Base-by-base conservation (phyloP, 441 rosid genomes). In the Adansonia rubrostipa region DNA sequence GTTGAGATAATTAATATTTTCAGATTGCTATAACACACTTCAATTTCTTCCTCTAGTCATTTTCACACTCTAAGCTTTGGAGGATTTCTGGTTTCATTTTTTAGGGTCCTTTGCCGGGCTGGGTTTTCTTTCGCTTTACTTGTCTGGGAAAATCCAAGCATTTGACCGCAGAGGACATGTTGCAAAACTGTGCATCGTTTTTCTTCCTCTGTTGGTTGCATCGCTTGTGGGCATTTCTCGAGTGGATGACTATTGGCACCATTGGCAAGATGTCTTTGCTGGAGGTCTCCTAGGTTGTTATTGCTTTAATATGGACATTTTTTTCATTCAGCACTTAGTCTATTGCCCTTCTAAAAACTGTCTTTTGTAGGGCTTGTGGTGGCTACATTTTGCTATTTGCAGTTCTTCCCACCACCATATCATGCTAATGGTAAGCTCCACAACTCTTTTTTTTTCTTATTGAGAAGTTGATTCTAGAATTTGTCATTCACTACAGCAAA, bases 221-320 rank as follows among this genome's bases (percentile, higher is more conserved):
- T 76, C 91, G 54, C 96, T 93, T 69, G 95, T 95, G 6, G 99
- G 90, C 20, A 82, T 93, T 62, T 92, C 99, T 77, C 92, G 98
- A 78, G 98, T 95, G 74, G 97, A 93, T 80, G 98, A 95, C 86
- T 95, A 95, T 82, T 89, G 97, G 98, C 99, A 95, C 86, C 98
- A 95, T 68, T 95, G 99, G 99, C 95, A 89, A 80, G 99, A 95
- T 77, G 97, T 93, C 67, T 93, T 95, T 79, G 95, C 96, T 1
- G 96, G 97, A 70, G 95, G 92, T 82, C 85, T 93, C 69, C 79
- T 95, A 78, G 99, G 99, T 93, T 65, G 28, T 82, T 78, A n/a
- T 44, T 62, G 54, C 62, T 53, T 6, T 58, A 75, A 20, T 68
- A 22, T 51, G 63, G 1, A 10, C 50, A 40, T 73, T 63, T 4